These are phyloP conservation scores for Lepidium aucheri DNA, from an alignment of 345 rosid species.

Conservation along the genomic window DNA sequence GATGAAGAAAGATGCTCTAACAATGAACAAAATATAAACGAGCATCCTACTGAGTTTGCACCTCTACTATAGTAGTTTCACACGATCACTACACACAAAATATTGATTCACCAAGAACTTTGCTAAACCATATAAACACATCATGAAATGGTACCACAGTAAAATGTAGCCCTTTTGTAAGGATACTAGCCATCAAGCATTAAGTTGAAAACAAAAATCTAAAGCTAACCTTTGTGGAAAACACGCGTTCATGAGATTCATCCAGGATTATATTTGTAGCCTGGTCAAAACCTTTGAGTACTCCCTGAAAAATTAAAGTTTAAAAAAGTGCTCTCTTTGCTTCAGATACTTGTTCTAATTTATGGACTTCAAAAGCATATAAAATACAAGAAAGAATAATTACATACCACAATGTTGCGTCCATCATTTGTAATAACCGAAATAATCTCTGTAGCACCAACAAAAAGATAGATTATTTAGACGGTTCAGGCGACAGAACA, in stretches of 20 bases:
- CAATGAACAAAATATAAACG: not conserved
- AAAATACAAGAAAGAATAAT: not conserved
- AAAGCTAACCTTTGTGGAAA: slow-evolving; percentile 63
- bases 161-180: not conserved
- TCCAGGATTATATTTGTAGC: slow-evolving; percentile 87
- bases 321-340: not conserved
- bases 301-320: slow-evolving; percentile 35
- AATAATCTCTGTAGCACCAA: slow-evolving; percentile 43
- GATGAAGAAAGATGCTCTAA: not conserved
- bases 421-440: slow-evolving; percentile 89
- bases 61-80: not conserved
- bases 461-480: not conserved
- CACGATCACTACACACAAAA: not conserved
- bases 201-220: not conserved
- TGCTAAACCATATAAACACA: not conserved
- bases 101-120: not conserved
- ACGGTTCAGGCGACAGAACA: not conserved
- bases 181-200: not conserved
- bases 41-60: slow-evolving; percentile 5
- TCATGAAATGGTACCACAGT: not conserved
- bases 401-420: slow-evolving; percentile 77
- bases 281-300: slow-evolving; percentile 82
- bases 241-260: slow-evolving; percentile 88
- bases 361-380: not conserved
- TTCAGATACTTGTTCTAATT: not conserved